Percentiles rank a stretch among this genome's conserved stretches.
phyloP scores from a whole-genome alignment of 2,329 filamentous ascomycete species.

The Pyrenophora teres region DNA sequence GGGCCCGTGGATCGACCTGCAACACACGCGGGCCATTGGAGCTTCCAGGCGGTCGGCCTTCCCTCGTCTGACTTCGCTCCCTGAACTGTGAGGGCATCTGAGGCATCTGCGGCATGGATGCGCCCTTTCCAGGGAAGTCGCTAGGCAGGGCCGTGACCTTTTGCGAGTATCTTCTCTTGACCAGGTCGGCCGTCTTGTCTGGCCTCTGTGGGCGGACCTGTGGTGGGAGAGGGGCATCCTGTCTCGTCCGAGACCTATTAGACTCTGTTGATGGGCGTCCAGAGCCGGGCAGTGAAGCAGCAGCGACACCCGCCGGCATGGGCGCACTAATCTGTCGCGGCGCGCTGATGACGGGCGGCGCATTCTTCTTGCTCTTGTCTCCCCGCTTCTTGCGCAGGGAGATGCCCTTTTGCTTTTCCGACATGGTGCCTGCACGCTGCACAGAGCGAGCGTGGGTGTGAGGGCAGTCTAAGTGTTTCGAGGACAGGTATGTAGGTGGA shows the following conservation, averaged over 20 bases:
- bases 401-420: constrained; percentile 59
- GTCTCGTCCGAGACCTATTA: constrained; percentile 41
- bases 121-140: constrained; percentile 66
- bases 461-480: neutral
- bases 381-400: constrained; percentile 67
- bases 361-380: constrained; percentile 60
- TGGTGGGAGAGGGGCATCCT: constrained; percentile 24
- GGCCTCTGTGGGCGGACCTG: constrained; percentile 51
- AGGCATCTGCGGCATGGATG: constrained; percentile 67
- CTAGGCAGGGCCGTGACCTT: constrained; percentile 79
- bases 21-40: constrained; percentile 60
- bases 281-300: constrained; percentile 42
- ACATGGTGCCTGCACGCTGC: constrained; percentile 46
- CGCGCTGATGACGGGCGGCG: constrained; percentile 54
- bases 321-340: constrained; percentile 58
- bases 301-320: constrained; percentile 39
- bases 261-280: constrained; percentile 45
- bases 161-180: constrained; percentile 93
- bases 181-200: constrained; percentile 73
- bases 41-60: constrained; percentile 53
- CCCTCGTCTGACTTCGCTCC: constrained; percentile 52
- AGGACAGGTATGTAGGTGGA: constrained; percentile 8
- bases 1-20: constrained; percentile 73
- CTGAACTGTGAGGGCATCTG: constrained; percentile 65
- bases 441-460: neutral